Conservation (phyloP, 345 rosid species). For the Abelmoschus esculentus region DNA sequence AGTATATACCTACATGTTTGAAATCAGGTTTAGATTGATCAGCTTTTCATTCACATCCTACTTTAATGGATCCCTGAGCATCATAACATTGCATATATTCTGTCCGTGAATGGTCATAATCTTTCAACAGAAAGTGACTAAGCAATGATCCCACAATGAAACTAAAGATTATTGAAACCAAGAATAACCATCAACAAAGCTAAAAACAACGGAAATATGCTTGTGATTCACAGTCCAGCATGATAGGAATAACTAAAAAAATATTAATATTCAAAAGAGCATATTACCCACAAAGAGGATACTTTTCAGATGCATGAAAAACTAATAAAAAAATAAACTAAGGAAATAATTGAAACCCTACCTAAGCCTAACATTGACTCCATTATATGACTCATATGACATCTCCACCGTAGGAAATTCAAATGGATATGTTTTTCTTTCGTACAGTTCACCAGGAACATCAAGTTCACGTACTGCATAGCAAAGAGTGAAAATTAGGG, state of each 20-base stretch:
- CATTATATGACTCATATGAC: conserved; percentile 52
- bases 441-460: conserved; percentile 16
- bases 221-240: background rate
- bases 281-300: background rate
- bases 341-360: conserved; percentile 9
- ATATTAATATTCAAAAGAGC: background rate
- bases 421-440: conserved; percentile 36
- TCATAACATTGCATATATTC: background rate
- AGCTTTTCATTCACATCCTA: background rate
- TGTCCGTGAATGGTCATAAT: background rate
- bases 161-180: background rate
- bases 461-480: conserved; percentile 20
- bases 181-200: background rate
- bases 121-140: background rate
- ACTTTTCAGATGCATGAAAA: background rate
- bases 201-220: background rate
- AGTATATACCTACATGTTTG: conserved; percentile 35
- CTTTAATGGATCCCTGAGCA: background rate
- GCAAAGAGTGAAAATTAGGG: background rate
- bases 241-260: background rate
- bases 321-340: background rate
- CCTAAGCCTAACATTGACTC: conserved; percentile 53
- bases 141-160: background rate
- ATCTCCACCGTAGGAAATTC: conserved; percentile 53
- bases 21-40: background rate